Percentiles rank a stretch among this genome's conserved stretches.
Evolutionary conservation across 108 stramenopile species (phyloP).

Genomic region (Nitzschia sp.): DNA sequence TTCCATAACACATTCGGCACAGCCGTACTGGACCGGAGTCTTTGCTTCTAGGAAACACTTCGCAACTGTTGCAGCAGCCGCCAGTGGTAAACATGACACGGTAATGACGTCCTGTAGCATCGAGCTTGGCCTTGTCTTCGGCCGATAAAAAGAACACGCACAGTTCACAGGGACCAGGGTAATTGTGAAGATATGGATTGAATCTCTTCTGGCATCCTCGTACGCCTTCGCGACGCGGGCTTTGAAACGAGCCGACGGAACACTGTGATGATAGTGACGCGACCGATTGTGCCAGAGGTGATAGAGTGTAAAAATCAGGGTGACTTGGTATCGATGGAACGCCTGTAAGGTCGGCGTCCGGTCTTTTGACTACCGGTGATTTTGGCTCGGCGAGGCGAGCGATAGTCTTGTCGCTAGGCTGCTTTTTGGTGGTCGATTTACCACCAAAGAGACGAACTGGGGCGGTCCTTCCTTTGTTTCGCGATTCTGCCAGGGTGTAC

Average conservation of each 20-base stretch:
- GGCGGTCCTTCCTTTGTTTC: not conserved
- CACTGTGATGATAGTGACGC: conserved; percentile 23
- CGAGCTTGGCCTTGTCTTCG: conserved; percentile 29
- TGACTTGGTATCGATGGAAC: not conserved
- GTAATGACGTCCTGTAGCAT: conserved; percentile 40
- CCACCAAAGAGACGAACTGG: not conserved
- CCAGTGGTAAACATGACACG: conserved; percentile 42
- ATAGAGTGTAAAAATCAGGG: not conserved
- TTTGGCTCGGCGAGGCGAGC: not conserved
- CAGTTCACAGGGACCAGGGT: conserved; percentile 38
- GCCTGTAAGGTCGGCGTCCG: not conserved
- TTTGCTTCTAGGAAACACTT: conserved; percentile 26
- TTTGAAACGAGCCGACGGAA: conserved; percentile 14
- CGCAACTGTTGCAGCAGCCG: conserved; percentile 45
- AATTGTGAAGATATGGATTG: conserved; percentile 28
- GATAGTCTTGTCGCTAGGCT: not conserved
- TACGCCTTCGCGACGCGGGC: conserved; percentile 9
- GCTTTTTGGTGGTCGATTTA: not conserved
- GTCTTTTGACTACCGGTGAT: not conserved
- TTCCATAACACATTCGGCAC: conserved; percentile 29
- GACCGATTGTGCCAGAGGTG: not conserved
- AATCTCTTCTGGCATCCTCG: conserved; percentile 21
- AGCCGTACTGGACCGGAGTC: conserved; percentile 23
- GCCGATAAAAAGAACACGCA: conserved; percentile 44
- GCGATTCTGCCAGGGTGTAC: not conserved